Evolutionary conservation across 2,329 filamentous ascomycete genomes (phyloP), one percentile per base, ranked within the genome.

Genomic region (Ceratocystis cacaofunesta): DNA sequence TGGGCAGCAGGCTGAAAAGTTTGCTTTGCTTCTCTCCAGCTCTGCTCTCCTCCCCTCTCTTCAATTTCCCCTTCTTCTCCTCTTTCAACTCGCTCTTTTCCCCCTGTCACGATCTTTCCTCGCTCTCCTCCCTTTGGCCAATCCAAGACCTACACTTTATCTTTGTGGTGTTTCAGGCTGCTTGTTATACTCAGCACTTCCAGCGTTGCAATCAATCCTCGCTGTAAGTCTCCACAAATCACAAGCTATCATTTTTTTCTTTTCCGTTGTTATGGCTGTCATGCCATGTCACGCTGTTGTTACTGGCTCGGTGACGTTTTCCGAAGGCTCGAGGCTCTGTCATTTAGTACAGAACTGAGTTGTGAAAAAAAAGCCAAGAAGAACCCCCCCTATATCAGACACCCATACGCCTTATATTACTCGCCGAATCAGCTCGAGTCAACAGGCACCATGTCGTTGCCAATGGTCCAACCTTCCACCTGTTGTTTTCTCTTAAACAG

Each of bases 241-340:
- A 25, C 48, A 50, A 50, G 36, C 25, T 30, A 30, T 28, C 52
- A 28, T 30, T 57, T 32, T 57, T 57, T 32, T 57, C 19, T 57
- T 30, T 32, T 32, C 52, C 52, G 15, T 30, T 28, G 46, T 50
- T 50, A 50, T 25, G 48, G 48, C 15, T 50, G 48, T 50, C 48
- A 50, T 50, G 48, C 48, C 48, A 50, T 57, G 52, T 57, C 52
- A 57, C 52, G 52, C 52, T 57, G 52, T 28, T 57, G 52, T 57
- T 57, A 30, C 28, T 32, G 52, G 22, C 52, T 57, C 52, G 52
- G 52, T 57, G 52, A 57, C 52, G 25, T 57, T 17, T 57, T 57
- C 52, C 52, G 52, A 57, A 57, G 52, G 12, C 19, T 57, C 28
- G 52, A 57, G 52, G 28, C 52, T 57, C 52, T 57, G 52, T 32